Evolutionary conservation across 345 rosid genomes (phyloP).

Genomic region (Mangifera indica): DNA sequence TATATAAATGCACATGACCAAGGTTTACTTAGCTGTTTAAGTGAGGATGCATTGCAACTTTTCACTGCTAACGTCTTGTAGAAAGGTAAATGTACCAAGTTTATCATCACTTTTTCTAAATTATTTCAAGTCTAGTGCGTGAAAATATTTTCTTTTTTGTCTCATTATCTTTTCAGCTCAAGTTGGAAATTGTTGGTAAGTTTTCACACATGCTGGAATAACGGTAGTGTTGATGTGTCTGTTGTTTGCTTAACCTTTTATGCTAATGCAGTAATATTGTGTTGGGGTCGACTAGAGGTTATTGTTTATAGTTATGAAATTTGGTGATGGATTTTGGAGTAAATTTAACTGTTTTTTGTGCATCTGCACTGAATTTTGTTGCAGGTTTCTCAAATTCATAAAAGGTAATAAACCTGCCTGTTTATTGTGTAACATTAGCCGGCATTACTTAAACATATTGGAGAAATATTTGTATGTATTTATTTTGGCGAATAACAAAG

Average conservation of each 20-base stretch:
- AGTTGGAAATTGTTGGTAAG: not conserved
- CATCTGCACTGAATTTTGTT: not conserved
- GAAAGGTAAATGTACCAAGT: constrained; percentile 10
- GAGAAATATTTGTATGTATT: not conserved
- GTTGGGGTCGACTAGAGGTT: not conserved
- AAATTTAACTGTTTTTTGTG: not conserved
- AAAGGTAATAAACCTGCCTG: not conserved
- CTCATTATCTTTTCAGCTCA: not conserved
- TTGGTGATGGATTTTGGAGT: not conserved
- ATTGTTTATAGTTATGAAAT: not conserved
- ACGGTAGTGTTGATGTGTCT: not conserved
- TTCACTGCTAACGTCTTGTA: constrained; percentile 33
- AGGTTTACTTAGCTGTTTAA: constrained; percentile 61
- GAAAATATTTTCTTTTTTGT: not conserved
- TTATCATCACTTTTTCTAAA: not conserved
- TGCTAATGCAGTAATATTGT: not conserved
- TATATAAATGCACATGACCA: constrained; percentile 26
- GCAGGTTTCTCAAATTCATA: not conserved
- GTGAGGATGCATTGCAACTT: constrained; percentile 59
- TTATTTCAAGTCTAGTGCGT: not conserved
- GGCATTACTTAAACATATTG: too few relatives aligned
- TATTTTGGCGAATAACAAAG: not conserved
- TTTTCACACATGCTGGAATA: not conserved
- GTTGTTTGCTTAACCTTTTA: not conserved
- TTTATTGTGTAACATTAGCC: not conserved